phyloP scores from a whole-genome alignment of 1,284 basidiomycete genomes.

The Leccinum griseonigrum region DNA sequence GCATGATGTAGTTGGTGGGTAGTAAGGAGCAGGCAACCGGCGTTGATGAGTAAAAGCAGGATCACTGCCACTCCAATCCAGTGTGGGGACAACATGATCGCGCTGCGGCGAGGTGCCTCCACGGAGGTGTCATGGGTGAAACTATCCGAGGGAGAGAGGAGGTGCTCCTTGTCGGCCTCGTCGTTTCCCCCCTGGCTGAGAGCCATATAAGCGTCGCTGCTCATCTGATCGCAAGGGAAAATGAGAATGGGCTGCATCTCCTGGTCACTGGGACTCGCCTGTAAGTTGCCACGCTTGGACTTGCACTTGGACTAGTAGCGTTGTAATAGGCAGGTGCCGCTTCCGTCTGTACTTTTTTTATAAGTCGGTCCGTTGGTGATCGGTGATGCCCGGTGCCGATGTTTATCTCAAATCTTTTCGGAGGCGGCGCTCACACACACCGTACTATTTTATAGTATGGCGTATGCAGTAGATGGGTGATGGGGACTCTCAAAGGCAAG shows the following conservation, averaged over 20 bases:
- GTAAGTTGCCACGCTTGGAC: background rate
- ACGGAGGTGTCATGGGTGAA: background rate
- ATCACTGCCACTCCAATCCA: slow-evolving; percentile 21
- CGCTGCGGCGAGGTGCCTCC: slow-evolving; percentile 2
- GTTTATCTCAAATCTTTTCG: background rate
- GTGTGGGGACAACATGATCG: background rate
- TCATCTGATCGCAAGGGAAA: slow-evolving; percentile 16
- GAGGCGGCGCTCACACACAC: background rate
- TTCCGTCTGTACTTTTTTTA: slow-evolving; percentile 1
- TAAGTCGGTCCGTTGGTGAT: slow-evolving; percentile 8
- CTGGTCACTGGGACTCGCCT: slow-evolving; percentile 1
- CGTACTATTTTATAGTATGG: background rate
- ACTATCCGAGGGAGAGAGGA: slow-evolving; percentile 5
- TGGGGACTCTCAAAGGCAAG: background rate
- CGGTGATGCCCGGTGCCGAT: background rate
- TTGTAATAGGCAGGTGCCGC: background rate
- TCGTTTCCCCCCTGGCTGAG: slow-evolving; percentile 15
- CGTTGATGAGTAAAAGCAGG: slow-evolving; percentile 23
- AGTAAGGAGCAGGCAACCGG: slow-evolving; percentile 18
- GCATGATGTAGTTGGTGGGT: slow-evolving; percentile 17
- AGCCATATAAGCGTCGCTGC: slow-evolving; percentile 7
- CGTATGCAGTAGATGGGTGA: background rate
- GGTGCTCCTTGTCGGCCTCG: slow-evolving; percentile 17
- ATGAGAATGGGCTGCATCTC: slow-evolving; percentile 6
- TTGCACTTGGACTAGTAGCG: background rate